A percentile compares a stretch with the other conserved stretches of the same genome.
Conservation (phyloP, 148 eudicot species). For the Chenopodium quinoa region DNA sequence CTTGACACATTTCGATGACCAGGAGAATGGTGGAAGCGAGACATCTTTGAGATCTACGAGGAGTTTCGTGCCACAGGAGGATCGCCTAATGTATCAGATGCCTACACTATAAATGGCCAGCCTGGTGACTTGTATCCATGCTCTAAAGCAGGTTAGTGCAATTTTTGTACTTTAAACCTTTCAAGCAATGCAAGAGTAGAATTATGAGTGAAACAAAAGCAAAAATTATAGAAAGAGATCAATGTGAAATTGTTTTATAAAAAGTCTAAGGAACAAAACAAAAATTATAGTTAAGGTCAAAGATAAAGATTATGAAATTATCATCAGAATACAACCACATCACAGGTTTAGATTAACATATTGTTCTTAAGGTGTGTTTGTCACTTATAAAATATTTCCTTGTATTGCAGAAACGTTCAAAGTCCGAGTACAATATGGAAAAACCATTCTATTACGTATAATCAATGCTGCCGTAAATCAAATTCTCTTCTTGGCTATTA, state of each 20-base stretch:
- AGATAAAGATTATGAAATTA: not conserved
- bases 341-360: not conserved
- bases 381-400: not conserved
- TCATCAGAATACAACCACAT: not conserved
- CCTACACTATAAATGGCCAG: conserved; percentile 56
- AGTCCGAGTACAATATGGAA: conserved; percentile 23
- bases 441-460: conserved; percentile 32
- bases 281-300: not conserved
- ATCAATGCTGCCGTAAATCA: conserved; percentile 34
- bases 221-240: not conserved
- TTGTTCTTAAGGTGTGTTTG: not conserved
- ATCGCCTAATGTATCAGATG: conserved; percentile 48
- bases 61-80: conserved; percentile 37
- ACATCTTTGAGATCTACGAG: conserved; percentile 22
- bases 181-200: not conserved
- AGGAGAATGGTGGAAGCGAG: conserved; percentile 58
- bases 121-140: conserved; percentile 61
- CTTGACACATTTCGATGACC: not conserved
- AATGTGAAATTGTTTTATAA: no score
- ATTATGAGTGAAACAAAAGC: not conserved
- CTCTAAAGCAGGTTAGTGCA: conserved; percentile 43
- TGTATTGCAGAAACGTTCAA: conserved; percentile 33
- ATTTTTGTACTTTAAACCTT: not conserved
- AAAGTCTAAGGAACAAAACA: no score
- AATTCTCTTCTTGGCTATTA: conserved; percentile 24